These are phyloP conservation scores for Tetrahymena thermophila DNA, from an alignment of 73 alveolate genomes.

Conservation along the genomic window DNA sequence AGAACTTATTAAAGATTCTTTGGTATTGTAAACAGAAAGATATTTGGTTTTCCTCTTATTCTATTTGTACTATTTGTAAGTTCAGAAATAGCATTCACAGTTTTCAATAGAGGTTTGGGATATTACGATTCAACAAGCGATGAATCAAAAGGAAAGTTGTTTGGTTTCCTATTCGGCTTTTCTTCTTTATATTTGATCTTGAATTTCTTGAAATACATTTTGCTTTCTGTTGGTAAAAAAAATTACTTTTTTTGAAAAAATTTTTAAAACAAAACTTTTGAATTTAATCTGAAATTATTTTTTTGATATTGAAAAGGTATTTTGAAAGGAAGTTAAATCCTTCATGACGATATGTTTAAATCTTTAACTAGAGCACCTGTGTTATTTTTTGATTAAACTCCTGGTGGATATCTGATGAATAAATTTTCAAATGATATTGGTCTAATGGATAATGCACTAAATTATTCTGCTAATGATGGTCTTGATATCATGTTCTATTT, in stretches of 20 bases:
- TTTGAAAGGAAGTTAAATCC: neutral
- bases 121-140: neutral
- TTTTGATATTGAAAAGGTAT: neutral
- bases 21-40: neutral
- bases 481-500: neutral
- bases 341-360: slow-evolving; percentile 15
- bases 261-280: too few relatives aligned
- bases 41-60: neutral
- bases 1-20: neutral
- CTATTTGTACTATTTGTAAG: neutral
- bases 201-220: neutral
- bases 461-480: neutral
- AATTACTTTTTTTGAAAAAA: neutral
- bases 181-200: neutral
- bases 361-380: slow-evolving; percentile 18
- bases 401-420: slow-evolving; percentile 16
- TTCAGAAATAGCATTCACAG: neutral
- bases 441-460: slow-evolving; percentile 3
- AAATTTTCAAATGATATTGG: slow-evolving; percentile 19
- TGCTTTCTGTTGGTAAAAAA: neutral
- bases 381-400: slow-evolving; percentile 9
- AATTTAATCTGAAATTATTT: neutral
- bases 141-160: neutral
- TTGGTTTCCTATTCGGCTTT: neutral
- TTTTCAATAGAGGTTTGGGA: neutral